Conservation (phyloP, 345 rosid species). For the Erodium maritimum region DNA sequence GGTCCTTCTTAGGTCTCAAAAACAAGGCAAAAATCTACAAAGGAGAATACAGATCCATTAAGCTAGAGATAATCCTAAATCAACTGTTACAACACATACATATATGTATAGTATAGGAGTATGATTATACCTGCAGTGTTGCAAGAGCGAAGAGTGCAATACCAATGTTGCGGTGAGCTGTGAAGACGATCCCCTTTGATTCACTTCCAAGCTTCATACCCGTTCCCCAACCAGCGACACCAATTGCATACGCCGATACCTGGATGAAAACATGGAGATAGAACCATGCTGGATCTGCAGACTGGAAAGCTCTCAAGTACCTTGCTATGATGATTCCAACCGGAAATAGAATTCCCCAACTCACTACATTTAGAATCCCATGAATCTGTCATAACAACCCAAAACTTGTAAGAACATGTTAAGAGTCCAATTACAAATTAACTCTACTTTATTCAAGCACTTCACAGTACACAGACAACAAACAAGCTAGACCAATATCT, state of each 20-base stretch:
- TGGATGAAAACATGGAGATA: slow-evolving; percentile 67
- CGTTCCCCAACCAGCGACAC: slow-evolving; percentile 85
- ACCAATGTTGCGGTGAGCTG: slow-evolving; percentile 53
- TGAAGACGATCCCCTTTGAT: slow-evolving; percentile 29
- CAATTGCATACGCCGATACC: slow-evolving; percentile 57
- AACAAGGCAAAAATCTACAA: slow-evolving; percentile 58
- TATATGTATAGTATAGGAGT: background rate
- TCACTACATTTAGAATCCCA: slow-evolving; percentile 69
- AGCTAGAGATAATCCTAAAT: background rate
- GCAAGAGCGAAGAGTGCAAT: slow-evolving; percentile 57
- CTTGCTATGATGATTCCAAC: slow-evolving; percentile 60
- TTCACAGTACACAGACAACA: too few species aligned
- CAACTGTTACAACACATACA: too few species aligned
- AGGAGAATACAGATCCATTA: slow-evolving; percentile 1
- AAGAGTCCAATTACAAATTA: background rate
- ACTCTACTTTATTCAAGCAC: too few species aligned
- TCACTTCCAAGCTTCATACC: slow-evolving; percentile 76
- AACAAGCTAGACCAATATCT: too few species aligned
- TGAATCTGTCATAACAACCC: slow-evolving; percentile 38
- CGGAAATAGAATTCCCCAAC: slow-evolving; percentile 84
- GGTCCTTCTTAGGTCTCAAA: slow-evolving; percentile 74
- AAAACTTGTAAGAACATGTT: background rate
- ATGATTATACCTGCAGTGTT: slow-evolving; percentile 55
- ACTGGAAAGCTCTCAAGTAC: slow-evolving; percentile 49
- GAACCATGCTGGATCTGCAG: slow-evolving; percentile 88